Evolutionary conservation across 441 rosid genomes (phyloP), one percentile per base, ranked within the genome.

Genomic region (Corymbia citriodora): DNA sequence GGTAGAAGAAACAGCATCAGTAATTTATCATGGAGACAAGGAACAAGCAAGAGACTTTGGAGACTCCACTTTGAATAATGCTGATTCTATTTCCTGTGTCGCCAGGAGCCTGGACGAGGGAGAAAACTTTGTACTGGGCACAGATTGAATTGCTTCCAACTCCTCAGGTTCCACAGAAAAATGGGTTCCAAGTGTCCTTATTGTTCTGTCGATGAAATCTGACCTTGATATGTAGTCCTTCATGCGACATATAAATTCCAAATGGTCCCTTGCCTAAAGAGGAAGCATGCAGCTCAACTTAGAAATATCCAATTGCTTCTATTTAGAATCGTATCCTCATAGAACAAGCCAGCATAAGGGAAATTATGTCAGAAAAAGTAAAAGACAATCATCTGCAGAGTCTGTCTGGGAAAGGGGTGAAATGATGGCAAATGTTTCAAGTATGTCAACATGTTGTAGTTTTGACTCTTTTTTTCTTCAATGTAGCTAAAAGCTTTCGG

Each of bases 151-250:
- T 72, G 92, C 93, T 36, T 94, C 95, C 92, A 91, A 87, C 31
- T 92, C 90, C 55, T 92, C 74, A 31, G 92, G 74, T 91, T 92
- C 93, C 90, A 95, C 74, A 50, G 93, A 90, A 91, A 97, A 97
- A 91, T 95, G 94, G 89, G 94, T 92, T 93, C 91, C 94, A 45
- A 95, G 90, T 53, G 95, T 95, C 54, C 94, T 92, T 31, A 94
- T 70, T 29, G 96, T 96, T 92, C 91, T 95, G 91, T 95, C 94
- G 3, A 96, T 45, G 94, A 97, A 96, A 88, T 87, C 89, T 9
- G 93, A 88, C 92, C 98, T 96, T 36, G 95, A 93, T 74, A 97
- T 85, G 94, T 93, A 95, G 87, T 95, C 96, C 93, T 95, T 96
- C 97, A 96, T 91, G 29, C 90, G 90, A 92, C 98, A 96, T 40